Conservation (phyloP, 306 rosid species). For the Alnus glutinosa region DNA sequence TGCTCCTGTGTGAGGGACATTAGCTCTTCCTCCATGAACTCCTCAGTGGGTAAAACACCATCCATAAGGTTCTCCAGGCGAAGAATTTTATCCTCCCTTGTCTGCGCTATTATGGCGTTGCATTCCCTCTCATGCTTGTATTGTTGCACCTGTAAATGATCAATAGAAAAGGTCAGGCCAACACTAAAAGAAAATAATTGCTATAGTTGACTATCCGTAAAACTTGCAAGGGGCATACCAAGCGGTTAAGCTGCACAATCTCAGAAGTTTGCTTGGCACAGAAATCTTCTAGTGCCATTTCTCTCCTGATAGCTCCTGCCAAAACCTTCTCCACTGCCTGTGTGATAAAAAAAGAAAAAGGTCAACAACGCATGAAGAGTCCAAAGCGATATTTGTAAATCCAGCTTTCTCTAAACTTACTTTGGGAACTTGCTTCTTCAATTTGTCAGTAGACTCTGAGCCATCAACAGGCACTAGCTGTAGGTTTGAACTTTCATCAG, state of each 20-base stretch:
- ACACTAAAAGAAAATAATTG: constrained; percentile 19
- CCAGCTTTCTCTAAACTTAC: constrained; percentile 48
- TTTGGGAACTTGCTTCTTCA: constrained; percentile 74
- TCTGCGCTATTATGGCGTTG: constrained; percentile 79
- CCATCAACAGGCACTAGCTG: constrained; percentile 74
- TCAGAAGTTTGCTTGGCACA: constrained; percentile 82
- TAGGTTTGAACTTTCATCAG: constrained; percentile 51
- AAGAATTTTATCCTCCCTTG: constrained; percentile 89
- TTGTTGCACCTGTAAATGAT: constrained; percentile 72
- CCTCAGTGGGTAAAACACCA: constrained; percentile 86
- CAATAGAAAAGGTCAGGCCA: constrained; percentile 37
- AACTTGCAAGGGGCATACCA: constrained; percentile 55
- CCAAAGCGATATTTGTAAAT: constrained; percentile 25
- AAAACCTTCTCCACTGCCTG: constrained; percentile 92
- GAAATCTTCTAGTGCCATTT: constrained; percentile 91
- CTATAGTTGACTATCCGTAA: constrained; percentile 12
- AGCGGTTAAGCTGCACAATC: constrained; percentile 84
- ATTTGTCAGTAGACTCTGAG: constrained; percentile 63
- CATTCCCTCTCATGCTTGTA: constrained; percentile 94
- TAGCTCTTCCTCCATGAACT: constrained; percentile 84
- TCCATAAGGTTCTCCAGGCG: constrained; percentile 95
- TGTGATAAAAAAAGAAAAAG: constrained; percentile 14
- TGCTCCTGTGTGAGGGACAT: constrained; percentile 68
- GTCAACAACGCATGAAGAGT: constrained; percentile 15
- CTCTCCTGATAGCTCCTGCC: constrained; percentile 96